phyloP scores from a whole-genome alignment of 1,139 yeast genomes.

The Diutina pseudorugosa region DNA sequence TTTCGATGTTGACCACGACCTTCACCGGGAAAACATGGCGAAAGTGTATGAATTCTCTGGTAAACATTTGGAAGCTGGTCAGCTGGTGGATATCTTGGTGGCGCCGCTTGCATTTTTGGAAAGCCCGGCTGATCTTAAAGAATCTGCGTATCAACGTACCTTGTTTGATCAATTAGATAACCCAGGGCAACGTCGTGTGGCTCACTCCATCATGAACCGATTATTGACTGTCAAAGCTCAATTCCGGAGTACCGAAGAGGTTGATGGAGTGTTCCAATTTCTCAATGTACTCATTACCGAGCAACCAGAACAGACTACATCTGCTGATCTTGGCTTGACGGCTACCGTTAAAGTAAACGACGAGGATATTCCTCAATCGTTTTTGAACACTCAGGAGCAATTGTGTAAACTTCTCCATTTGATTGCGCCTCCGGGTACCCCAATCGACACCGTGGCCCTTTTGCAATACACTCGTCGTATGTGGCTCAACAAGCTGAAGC shows the following conservation, averaged over 20 bases:
- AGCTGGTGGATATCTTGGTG: conserved; percentile 43
- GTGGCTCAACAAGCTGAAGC: conserved; percentile 41
- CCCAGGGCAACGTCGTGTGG: conserved; percentile 24
- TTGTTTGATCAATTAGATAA: conserved; percentile 25
- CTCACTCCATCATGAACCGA: conserved; percentile 31
- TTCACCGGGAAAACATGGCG: conserved; percentile 44
- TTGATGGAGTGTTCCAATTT: conserved; percentile 34
- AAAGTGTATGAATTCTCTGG: conserved; percentile 47
- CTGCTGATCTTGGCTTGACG: conserved; percentile 26
- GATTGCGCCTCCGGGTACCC: conserved; percentile 32
- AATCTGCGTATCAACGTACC: conserved; percentile 28
- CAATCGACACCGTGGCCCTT: conserved; percentile 40
- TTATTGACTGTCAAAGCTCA: conserved; percentile 14
- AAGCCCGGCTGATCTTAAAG: conserved; percentile 17
- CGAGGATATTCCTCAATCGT: conserved; percentile 22
- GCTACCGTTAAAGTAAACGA: conserved; percentile 20
- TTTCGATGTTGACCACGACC: conserved; percentile 45
- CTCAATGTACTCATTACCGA: conserved; percentile 26
- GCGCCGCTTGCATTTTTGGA: conserved; percentile 41
- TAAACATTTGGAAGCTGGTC: conserved; percentile 32
- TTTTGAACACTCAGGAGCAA: conserved; percentile 49
- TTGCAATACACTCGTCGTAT: conserved; percentile 44
- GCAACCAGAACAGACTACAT: conserved; percentile 18
- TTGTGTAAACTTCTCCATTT: conserved; percentile 62
- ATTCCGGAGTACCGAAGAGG: conserved; percentile 19